These are phyloP conservation scores for Ilyonectria mors-panacis DNA, from an alignment of 2,329 filamentous ascomycete species.

Conservation along the genomic window DNA sequence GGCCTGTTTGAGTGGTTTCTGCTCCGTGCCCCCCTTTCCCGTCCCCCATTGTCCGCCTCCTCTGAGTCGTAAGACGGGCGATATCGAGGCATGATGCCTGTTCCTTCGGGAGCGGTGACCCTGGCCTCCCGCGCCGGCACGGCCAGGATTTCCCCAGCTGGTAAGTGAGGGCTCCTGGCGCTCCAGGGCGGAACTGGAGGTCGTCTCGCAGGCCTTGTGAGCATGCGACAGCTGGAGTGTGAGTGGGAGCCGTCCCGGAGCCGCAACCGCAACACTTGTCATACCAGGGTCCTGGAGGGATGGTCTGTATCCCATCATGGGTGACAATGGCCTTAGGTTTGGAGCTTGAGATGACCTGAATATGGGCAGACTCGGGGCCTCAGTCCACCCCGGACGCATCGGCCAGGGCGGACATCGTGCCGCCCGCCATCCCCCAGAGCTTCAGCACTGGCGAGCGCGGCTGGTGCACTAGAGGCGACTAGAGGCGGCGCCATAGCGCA, in stretches of 20 bases:
- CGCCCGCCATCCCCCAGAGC: conserved; percentile 10
- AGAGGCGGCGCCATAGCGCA: conserved; percentile 9
- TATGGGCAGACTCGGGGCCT: conserved; percentile 28
- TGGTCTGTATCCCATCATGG: conserved; percentile 19
- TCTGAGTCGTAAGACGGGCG: conserved; percentile 40
- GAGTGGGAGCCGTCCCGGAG: conserved; percentile 38
- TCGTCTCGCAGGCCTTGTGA: conserved; percentile 26
- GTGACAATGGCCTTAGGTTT: conserved; percentile 27
- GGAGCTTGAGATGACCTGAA: conserved; percentile 16
- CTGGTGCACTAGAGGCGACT: conserved; percentile 14
- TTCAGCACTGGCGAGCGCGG: neutral
- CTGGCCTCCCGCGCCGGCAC: conserved; percentile 38
- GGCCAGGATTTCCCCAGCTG: conserved; percentile 37
- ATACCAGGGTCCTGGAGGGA: conserved; percentile 30
- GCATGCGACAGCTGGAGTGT: conserved; percentile 29
- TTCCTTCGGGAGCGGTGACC: conserved; percentile 24
- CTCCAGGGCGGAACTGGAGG: conserved; percentile 29
- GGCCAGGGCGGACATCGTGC: conserved; percentile 11
- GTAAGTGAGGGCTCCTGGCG: conserved; percentile 31
- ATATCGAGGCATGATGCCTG: conserved; percentile 31
- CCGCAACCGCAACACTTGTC: conserved; percentile 30
- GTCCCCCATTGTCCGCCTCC: conserved; percentile 30
- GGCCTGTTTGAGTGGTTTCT: conserved; percentile 33
- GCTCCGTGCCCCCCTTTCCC: conserved; percentile 23
- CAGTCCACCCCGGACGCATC: conserved; percentile 25